Percentiles rank a stretch among this genome's conserved stretches.
Evolutionary conservation across 1,284 basidiomycete species (phyloP).

Genomic region (Mycosarcoma mackinlayi): DNA sequence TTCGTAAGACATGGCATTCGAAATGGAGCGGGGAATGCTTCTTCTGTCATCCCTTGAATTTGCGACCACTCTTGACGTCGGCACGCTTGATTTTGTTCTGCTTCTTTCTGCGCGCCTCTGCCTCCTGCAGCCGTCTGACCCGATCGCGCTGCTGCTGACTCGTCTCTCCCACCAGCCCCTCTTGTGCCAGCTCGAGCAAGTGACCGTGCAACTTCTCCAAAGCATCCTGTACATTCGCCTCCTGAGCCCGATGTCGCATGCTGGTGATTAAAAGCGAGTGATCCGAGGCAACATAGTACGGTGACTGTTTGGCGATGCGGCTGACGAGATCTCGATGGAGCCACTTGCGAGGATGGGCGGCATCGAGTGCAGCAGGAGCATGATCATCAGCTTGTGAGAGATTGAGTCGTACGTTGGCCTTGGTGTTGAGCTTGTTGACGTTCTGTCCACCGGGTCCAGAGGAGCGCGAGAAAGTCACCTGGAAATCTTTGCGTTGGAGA

Average conservation of each 20-base stretch:
- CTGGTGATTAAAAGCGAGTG: conserved; percentile 38
- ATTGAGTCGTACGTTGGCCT: conserved; percentile 50
- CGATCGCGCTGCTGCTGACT: conserved; percentile 32
- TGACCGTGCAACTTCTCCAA: conserved; percentile 48
- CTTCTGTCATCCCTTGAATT: conserved; percentile 42
- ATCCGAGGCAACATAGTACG: conserved; percentile 49
- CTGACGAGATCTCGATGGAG: conserved; percentile 34
- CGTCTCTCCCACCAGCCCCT: conserved; percentile 40
- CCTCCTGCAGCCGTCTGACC: conserved; percentile 32
- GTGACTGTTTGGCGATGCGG: conserved; percentile 38
- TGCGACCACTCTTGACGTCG: conserved; percentile 47
- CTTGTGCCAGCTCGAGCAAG: conserved; percentile 31
- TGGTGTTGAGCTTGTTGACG: conserved; percentile 57
- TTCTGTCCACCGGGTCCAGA: conserved; percentile 56
- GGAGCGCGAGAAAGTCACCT: conserved; percentile 45
- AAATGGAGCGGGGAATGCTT: too few species aligned
- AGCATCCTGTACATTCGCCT: conserved; percentile 46
- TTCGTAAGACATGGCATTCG: too few species aligned
- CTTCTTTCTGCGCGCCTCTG: conserved; percentile 45
- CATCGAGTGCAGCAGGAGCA: conserved; percentile 23
- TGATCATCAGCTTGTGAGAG: conserved; percentile 23
- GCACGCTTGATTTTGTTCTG: conserved; percentile 47
- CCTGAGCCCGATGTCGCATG: conserved; percentile 39
- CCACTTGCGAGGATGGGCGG: conserved; percentile 40
- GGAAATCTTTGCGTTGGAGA: conserved; percentile 34